Evolutionary conservation across 441 rosid species (phyloP).

Genomic region (Lepidium campestre): DNA sequence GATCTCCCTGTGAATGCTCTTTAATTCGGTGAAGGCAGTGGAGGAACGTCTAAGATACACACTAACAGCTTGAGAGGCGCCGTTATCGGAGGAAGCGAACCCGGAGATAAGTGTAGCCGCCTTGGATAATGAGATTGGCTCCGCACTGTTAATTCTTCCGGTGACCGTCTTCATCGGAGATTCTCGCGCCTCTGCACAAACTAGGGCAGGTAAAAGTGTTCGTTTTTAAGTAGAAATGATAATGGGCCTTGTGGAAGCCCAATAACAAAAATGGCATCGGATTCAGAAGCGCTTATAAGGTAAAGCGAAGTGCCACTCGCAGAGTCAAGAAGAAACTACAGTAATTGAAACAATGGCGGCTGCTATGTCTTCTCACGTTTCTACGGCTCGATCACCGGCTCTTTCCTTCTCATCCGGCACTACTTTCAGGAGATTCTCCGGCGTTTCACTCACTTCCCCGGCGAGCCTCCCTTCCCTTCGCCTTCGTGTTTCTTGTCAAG

Average conservation of each 20-base stretch:
- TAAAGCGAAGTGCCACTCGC: neutral
- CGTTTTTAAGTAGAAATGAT: neutral
- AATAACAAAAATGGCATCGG: neutral
- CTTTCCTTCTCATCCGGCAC: constrained; percentile 35
- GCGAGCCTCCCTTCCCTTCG: constrained; percentile 26
- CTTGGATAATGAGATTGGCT: constrained; percentile 39
- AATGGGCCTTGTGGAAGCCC: neutral
- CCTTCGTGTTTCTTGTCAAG: constrained; percentile 55
- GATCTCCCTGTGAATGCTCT: constrained; percentile 37
- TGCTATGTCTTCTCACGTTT: constrained; percentile 51
- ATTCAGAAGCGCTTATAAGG: neutral
- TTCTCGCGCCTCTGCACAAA: neutral
- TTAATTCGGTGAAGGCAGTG: constrained; percentile 42
- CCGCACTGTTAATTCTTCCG: constrained; percentile 29
- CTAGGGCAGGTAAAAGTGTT: neutral
- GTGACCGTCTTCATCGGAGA: constrained; percentile 46
- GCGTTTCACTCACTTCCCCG: constrained; percentile 33
- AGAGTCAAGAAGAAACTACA: neutral
- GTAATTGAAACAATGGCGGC: constrained; percentile 44
- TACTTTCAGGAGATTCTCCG: constrained; percentile 26
- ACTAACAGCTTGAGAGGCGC: constrained; percentile 46
- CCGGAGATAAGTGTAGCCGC: constrained; percentile 51
- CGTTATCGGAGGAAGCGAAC: constrained; percentile 43
- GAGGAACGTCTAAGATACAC: constrained; percentile 56
- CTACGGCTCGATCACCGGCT: constrained; percentile 30